A percentile compares a stretch with the other conserved stretches of the same genome.
These are phyloP conservation scores for sorghum (Sorghum bicolor) DNA, from an alignment of 176 grass and related monocot genomes.

Conservation along the genomic window DNA sequence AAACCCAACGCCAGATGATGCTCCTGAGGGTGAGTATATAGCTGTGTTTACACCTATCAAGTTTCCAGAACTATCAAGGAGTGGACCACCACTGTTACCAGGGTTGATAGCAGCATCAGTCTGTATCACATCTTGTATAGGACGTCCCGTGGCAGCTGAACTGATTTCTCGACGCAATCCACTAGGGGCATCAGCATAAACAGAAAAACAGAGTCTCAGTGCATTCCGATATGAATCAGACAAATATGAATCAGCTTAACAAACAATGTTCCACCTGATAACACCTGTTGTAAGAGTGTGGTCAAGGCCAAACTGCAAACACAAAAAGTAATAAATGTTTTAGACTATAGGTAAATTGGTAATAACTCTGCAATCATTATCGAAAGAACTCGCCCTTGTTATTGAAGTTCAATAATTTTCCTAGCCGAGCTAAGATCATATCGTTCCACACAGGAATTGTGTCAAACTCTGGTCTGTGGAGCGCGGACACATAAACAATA, in stretches of 20 bases:
- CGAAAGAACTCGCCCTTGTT: neutral
- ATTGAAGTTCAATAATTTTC: neutral
- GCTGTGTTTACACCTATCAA: conserved; percentile 98
- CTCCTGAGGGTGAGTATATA: conserved; percentile 98
- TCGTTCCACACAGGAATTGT: neutral
- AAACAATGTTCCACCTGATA: conserved; percentile 71
- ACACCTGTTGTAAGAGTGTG: conserved; percentile 99
- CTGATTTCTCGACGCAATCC: conserved; percentile 97
- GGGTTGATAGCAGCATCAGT: conserved; percentile 98
- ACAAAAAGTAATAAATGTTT: conserved; percentile 1
- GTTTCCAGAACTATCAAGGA: conserved; percentile 93
- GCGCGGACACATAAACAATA: neutral
- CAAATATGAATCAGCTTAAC: conserved; percentile 18
- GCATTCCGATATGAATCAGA: conserved; percentile 13
- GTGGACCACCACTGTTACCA: conserved; percentile 93
- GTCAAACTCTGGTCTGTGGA: neutral
- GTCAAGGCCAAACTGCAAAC: conserved; percentile 98
- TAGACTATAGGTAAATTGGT: neutral
- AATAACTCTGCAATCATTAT: neutral
- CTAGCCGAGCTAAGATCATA: neutral
- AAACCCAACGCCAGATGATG: conserved; percentile 98
- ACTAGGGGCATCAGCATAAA: conserved; percentile 31
- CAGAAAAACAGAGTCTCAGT: conserved; percentile 8
- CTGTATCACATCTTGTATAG: conserved; percentile 99
- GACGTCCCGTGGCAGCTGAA: conserved; percentile 97